These are phyloP conservation scores for Akebia trifoliata DNA, from an alignment of 164 flowering plant species.

Conservation along the genomic window DNA sequence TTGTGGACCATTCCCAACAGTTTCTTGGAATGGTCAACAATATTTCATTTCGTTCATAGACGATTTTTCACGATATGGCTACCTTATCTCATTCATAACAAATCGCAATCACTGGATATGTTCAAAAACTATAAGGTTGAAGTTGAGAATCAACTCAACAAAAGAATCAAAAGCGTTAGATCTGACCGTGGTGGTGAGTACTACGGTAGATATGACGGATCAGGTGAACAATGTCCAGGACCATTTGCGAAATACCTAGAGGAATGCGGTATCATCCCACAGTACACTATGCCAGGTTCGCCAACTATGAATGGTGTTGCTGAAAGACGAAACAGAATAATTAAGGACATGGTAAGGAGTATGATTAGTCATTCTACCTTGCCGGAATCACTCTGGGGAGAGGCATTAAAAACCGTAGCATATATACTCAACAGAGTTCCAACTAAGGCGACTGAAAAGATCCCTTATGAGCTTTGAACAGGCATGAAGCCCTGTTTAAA, in stretches of 20 bases:
- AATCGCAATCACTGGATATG: too few relatives aligned
- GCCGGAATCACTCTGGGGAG: background rate
- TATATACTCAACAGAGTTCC: background rate
- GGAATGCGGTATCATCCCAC: constrained; percentile 11
- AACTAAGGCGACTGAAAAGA: background rate
- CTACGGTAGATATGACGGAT: constrained; percentile 9
- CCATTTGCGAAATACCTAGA: constrained; percentile 17
- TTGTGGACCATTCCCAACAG: constrained; percentile 16
- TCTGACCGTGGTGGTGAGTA: constrained; percentile 10
- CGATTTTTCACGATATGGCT: constrained; percentile 11
- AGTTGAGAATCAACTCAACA: background rate
- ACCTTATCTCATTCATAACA: too few relatives aligned
- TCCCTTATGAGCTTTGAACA: constrained; percentile 2
- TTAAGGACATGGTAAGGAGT: constrained; percentile 4
- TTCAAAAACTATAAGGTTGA: constrained; percentile 7
- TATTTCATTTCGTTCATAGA: constrained; percentile 19
- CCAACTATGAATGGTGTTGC: constrained; percentile 14
- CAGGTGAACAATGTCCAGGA: constrained; percentile 17
- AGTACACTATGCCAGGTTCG: background rate
- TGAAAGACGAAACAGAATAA: constrained; percentile 10
- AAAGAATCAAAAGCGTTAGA: background rate
- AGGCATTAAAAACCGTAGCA: background rate
- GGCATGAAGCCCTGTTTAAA: background rate
- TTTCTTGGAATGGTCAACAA: constrained; percentile 13
- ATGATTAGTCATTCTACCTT: constrained; percentile 9